Base-by-base conservation (phyloP, 208 protist genomes). In the Leishmania major region DNA sequence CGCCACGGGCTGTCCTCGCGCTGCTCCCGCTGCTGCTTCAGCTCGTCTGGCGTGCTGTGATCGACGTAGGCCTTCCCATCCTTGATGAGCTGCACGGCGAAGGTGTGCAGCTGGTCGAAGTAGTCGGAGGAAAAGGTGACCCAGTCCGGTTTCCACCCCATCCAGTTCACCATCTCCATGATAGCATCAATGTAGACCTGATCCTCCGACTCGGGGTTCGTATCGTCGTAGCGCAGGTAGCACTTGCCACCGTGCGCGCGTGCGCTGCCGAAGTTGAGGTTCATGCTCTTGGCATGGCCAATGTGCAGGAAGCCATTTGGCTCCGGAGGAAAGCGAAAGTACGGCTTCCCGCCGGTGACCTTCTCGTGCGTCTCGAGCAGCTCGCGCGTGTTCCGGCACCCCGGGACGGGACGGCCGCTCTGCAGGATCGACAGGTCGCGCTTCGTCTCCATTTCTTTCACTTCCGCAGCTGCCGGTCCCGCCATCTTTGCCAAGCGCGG, bases 201-300 rank as follows among this genome's bases (percentile, higher is more conserved):
- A 47, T 99, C 97, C 94, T 99, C 99, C 57, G 91, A 92, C 85
- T 99, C 98, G 28, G 99, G 99, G 89, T 99, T 99, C 13, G 99
- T 99, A 90, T 99, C 99, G 89, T 99, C 99, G 88, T 99, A 99
- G 72, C 99, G 91, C 77, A 99, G 90, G 87, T 98, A 98, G 88
- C 97, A 99, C 84, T 97, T 97, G 67, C 99, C 99, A 55, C 86
- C 83, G 80, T 98, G 92, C 6, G 93, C 84, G 74, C 95, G 87
- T 11, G 99, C 99, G 80, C 98, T 98, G 59, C 97, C 94, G 89
- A 99, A 99, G 93, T 99, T 99, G 19, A 99, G 91, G 88, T 98
- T 98, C 98, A 99, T 99, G 80, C 99, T 98, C 92, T 99, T 99
- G 15, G 99, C 99, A 86, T 99, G 99, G 35, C 99, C 99, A 91